Conservation (phyloP, 495 filamentous ascomycete genomes). For the Tricharina praecox region DNA sequence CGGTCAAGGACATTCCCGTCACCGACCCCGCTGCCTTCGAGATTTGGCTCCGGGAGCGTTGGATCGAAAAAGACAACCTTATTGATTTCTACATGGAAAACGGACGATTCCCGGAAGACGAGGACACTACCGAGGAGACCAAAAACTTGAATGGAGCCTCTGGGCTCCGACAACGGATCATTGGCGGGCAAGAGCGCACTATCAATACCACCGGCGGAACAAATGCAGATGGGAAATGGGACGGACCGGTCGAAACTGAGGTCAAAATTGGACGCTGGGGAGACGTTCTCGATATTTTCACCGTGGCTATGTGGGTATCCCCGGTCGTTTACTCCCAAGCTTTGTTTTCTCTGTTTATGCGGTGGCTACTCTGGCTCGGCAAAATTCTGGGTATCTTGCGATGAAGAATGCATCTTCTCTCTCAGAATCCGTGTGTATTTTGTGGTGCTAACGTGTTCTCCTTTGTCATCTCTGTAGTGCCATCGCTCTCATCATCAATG, state of each 20-base stretch:
- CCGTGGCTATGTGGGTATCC: constrained; percentile 28
- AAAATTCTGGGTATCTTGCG: not conserved
- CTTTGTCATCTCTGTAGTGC: no score
- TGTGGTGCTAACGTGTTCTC: no score
- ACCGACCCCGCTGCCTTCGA: constrained; percentile 46
- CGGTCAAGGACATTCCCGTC: constrained; percentile 47
- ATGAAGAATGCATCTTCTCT: no score
- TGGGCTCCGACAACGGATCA: constrained; percentile 10
- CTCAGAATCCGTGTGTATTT: no score
- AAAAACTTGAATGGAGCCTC: constrained; percentile 19
- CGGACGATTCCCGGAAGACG: constrained; percentile 50
- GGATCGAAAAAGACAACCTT: constrained; percentile 65
- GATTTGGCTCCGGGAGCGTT: constrained; percentile 54
- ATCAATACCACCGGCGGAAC: constrained; percentile 10
- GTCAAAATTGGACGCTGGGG: constrained; percentile 32
- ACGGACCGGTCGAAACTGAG: constrained; percentile 32
- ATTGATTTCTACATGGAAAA: constrained; percentile 52
- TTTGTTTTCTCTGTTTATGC: not conserved
- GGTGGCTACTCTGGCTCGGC: not conserved
- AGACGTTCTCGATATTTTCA: constrained; percentile 43
- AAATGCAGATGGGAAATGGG: constrained; percentile 14
- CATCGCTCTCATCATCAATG: no score
- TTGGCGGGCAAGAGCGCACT: constrained; percentile 7
- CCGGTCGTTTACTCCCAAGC: not conserved
- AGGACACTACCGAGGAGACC: constrained; percentile 16